A percentile compares a stretch with the other conserved stretches of the same genome.
Evolutionary conservation across 2,329 filamentous ascomycete genomes (phyloP).

Genomic region (Diaporthe vexans): DNA sequence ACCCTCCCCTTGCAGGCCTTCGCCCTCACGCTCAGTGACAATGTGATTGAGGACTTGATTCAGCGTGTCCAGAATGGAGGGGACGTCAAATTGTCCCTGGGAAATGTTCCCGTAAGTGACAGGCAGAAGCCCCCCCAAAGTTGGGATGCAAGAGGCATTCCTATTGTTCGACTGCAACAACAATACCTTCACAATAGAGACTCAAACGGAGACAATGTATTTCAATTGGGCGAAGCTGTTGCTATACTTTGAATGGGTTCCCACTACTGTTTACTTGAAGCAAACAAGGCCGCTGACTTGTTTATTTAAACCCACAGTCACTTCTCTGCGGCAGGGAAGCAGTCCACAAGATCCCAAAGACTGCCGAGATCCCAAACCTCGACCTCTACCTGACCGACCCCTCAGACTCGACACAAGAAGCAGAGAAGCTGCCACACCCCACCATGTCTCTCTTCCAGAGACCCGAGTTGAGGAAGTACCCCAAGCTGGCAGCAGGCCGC

Average conservation of each 20-base stretch:
- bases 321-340: slow-evolving; percentile 64
- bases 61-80: slow-evolving; percentile 70
- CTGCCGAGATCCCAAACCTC: slow-evolving; percentile 62
- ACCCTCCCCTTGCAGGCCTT: slow-evolving; percentile 68
- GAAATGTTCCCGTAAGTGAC: slow-evolving; percentile 70
- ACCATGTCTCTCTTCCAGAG: slow-evolving; percentile 66
- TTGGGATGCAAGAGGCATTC: slow-evolving; percentile 3
- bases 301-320: slow-evolving; percentile 55
- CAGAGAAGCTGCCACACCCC: slow-evolving; percentile 63
- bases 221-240: not conserved
- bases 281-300: slow-evolving; percentile 11
- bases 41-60: slow-evolving; percentile 74
- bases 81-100: slow-evolving; percentile 69
- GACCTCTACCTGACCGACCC: slow-evolving; percentile 70
- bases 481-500: slow-evolving; percentile 43
- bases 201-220: not conserved
- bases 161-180: slow-evolving; percentile 39
- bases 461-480: slow-evolving; percentile 47
- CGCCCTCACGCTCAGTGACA: slow-evolving; percentile 69
- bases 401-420: slow-evolving; percentile 61
- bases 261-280: not conserved
- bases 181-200: slow-evolving; percentile 36
- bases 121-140: not conserved
- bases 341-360: slow-evolving; percentile 50
- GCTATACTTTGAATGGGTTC: not conserved